Evolutionary conservation across 441 rosid genomes (phyloP).

Genomic region (Eugenia klotzschiana): DNA sequence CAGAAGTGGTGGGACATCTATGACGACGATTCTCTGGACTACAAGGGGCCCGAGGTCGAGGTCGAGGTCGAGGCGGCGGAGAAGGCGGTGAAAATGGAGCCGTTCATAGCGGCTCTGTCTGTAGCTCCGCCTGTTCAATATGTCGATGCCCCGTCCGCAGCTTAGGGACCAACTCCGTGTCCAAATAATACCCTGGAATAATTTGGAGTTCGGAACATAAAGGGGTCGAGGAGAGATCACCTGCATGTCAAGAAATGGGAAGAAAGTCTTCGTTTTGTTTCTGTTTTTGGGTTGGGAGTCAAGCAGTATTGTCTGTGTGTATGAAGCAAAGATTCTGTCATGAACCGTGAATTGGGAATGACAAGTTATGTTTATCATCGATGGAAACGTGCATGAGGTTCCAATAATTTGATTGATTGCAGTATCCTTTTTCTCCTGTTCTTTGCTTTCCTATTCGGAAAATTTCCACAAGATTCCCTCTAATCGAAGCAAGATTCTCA

Average conservation of each 20-base stretch:
- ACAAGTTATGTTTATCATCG: background rate
- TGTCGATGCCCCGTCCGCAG: constrained; percentile 47
- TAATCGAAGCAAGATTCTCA: background rate
- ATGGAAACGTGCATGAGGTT: background rate
- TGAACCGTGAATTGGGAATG: background rate
- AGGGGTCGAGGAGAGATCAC: background rate
- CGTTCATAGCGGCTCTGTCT: constrained; percentile 24
- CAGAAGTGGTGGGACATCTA: constrained; percentile 52
- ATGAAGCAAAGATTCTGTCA: background rate
- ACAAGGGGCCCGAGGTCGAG: constrained; percentile 9
- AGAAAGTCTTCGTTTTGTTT: background rate
- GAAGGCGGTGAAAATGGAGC: constrained; percentile 17
- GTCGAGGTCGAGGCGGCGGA: background rate
- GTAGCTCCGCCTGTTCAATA: constrained; percentile 24
- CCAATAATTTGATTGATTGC: background rate
- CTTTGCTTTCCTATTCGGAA: background rate
- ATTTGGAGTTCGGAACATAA: background rate
- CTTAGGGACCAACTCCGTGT: background rate
- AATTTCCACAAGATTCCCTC: background rate
- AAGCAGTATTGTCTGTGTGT: background rate
- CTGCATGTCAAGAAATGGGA: background rate
- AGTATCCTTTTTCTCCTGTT: background rate
- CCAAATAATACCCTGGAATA: background rate
- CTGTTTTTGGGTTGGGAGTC: background rate
- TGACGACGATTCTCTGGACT: constrained; percentile 36